Evolutionary conservation across 2,329 filamentous ascomycete genomes (phyloP).

Genomic region (Colletotrichum musicola): DNA sequence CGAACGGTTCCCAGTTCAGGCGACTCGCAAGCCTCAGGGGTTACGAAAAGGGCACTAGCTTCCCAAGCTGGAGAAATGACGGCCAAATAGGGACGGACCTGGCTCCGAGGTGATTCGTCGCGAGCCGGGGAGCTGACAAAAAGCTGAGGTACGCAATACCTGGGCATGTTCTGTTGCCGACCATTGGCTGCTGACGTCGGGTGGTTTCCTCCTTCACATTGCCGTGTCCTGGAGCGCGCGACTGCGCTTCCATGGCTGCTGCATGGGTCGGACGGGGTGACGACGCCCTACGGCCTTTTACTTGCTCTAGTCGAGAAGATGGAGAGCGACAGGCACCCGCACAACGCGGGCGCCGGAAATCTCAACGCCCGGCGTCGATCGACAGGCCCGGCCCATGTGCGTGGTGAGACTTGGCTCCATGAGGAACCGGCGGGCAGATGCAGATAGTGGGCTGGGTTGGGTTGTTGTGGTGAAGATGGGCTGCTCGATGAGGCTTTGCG

Average conservation of each 20-base stretch:
- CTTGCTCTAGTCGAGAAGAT: constrained; percentile 2
- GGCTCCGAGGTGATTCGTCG: constrained; percentile 29
- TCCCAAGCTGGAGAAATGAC: constrained; percentile 18
- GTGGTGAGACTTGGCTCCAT: constrained; percentile 12
- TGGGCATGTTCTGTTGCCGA: neutral
- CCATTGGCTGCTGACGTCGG: constrained; percentile 5
- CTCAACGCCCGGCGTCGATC: constrained; percentile 21
- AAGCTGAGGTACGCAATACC: constrained; percentile 25
- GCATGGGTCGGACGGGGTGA: constrained; percentile 1
- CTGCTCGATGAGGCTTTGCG: too few relatives aligned
- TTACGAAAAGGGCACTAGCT: constrained; percentile 31
- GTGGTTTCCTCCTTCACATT: neutral
- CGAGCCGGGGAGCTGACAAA: constrained; percentile 18
- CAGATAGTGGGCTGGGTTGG: neutral
- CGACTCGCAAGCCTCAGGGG: constrained; percentile 31
- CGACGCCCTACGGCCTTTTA: neutral
- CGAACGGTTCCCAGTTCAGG: constrained; percentile 30
- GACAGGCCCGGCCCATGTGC: constrained; percentile 21
- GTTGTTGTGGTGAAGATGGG: neutral
- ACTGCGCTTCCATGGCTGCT: neutral
- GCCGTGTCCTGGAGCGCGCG: neutral
- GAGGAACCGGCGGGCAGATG: constrained; percentile 2
- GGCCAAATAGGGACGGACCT: constrained; percentile 36
- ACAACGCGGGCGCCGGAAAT: constrained; percentile 16
- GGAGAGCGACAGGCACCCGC: constrained; percentile 9